Conservation (phyloP, 2,329 filamentous ascomycete genomes). For the Periglandula ipomoeae region DNA sequence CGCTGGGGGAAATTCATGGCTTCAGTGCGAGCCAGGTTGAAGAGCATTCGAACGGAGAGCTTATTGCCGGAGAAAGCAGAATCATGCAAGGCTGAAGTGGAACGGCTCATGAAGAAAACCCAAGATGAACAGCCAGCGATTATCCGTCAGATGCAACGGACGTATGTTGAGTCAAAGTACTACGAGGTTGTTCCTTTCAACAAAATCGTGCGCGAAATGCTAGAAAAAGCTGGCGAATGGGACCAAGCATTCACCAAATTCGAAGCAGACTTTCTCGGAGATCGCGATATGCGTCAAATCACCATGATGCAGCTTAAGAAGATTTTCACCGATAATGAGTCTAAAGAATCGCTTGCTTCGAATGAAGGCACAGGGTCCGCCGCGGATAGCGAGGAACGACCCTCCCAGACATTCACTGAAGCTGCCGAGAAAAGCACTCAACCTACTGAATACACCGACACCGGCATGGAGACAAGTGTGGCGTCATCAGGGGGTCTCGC, state of each 20-base stretch:
- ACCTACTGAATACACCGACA: constrained; percentile 29
- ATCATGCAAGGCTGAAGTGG: constrained; percentile 72
- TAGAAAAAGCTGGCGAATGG: constrained; percentile 91
- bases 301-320: constrained; percentile 90
- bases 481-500: constrained; percentile 15
- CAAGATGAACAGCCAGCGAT: constrained; percentile 74
- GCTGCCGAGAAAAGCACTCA: constrained; percentile 38
- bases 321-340: constrained; percentile 87
- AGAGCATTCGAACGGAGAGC: constrained; percentile 84
- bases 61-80: constrained; percentile 82
- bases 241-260: constrained; percentile 85
- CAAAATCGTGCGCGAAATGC: constrained; percentile 75
- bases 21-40: constrained; percentile 75
- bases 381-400: constrained; percentile 39
- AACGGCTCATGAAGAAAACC: constrained; percentile 65
- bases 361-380: constrained; percentile 56
- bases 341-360: constrained; percentile 62
- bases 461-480: constrained; percentile 23
- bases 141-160: constrained; percentile 71
- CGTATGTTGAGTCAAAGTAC: constrained; percentile 89
- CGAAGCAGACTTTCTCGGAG: constrained; percentile 86
- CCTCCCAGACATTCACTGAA: constrained; percentile 36
- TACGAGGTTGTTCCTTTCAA: constrained; percentile 97
- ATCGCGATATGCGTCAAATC: constrained; percentile 89
- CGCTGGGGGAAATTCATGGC: constrained; percentile 79